Percentiles rank a stretch among this genome's conserved stretches.
phyloP scores from a whole-genome alignment of 306 rosid species.

The Lathyrus tuberosus region DNA sequence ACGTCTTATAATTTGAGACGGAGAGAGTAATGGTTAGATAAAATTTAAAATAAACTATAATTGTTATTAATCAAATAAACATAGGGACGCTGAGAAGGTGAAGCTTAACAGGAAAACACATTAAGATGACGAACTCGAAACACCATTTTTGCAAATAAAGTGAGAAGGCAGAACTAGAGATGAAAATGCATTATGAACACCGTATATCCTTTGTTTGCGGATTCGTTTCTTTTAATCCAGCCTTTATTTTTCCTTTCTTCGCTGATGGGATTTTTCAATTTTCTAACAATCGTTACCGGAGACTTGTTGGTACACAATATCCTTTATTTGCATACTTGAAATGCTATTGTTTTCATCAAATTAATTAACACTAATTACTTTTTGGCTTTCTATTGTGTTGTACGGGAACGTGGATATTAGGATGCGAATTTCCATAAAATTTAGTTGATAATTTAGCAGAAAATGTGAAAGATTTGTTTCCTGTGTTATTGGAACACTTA shows the following conservation, averaged over 20 bases:
- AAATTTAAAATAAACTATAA: too few relatives aligned
- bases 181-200: too few relatives aligned
- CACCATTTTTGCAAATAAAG: too few relatives aligned
- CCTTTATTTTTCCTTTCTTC: slow-evolving; percentile 72
- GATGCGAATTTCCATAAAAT: not conserved
- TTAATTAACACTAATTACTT: not conserved
- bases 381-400: not conserved
- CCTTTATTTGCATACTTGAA: slow-evolving; percentile 5
- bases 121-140: too few relatives aligned
- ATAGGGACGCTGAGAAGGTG: too few relatives aligned
- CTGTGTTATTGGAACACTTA: slow-evolving; percentile 59
- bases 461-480: slow-evolving; percentile 48
- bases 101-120: too few relatives aligned
- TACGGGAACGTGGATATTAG: not conserved
- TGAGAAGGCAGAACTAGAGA: too few relatives aligned
- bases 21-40: too few relatives aligned
- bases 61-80: too few relatives aligned
- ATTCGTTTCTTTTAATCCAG: slow-evolving; percentile 37
- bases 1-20: too few relatives aligned
- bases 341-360: slow-evolving; percentile 24
- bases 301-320: not conserved
- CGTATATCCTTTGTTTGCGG: not conserved
- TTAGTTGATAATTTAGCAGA: not conserved
- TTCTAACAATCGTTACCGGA: not conserved
- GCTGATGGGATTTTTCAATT: slow-evolving; percentile 60